Evolutionary conservation across 2,329 filamentous ascomycete species (phyloP).

Genomic region (Aspergillus brunneoviolaceus): DNA sequence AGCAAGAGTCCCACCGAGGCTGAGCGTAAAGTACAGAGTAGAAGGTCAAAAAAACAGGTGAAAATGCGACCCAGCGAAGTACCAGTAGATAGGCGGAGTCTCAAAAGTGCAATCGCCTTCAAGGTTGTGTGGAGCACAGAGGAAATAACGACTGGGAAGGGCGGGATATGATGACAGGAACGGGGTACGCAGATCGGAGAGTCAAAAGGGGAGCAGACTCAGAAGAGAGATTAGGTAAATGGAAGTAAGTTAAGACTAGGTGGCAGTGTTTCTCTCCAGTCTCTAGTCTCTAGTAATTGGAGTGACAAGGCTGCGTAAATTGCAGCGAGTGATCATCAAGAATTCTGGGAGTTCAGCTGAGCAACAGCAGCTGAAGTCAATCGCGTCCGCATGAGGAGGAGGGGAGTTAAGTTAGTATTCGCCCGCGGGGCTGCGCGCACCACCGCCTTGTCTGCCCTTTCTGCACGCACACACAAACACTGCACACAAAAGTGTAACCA

Average conservation of each 20-base stretch:
- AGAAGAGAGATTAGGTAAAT: background rate
- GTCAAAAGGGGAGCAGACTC: background rate
- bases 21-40: background rate
- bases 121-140: background rate
- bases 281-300: background rate
- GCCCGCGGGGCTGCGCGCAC: background rate
- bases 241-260: background rate
- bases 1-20: background rate
- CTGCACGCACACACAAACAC: background rate
- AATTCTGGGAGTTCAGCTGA: conserved; percentile 2
- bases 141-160: background rate
- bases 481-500: background rate
- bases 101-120: background rate
- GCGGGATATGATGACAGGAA: background rate
- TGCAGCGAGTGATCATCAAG: conserved; percentile 1
- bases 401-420: background rate
- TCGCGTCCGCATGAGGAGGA: background rate
- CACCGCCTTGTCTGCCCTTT: background rate
- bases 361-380: background rate
- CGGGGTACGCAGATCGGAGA: background rate
- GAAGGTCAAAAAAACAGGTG: background rate
- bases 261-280: background rate
- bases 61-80: background rate
- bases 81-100: background rate
- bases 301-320: conserved; percentile 1